Base-by-base conservation (phyloP, 1,284 basidiomycete genomes). In the Hemileia vastatrix region DNA sequence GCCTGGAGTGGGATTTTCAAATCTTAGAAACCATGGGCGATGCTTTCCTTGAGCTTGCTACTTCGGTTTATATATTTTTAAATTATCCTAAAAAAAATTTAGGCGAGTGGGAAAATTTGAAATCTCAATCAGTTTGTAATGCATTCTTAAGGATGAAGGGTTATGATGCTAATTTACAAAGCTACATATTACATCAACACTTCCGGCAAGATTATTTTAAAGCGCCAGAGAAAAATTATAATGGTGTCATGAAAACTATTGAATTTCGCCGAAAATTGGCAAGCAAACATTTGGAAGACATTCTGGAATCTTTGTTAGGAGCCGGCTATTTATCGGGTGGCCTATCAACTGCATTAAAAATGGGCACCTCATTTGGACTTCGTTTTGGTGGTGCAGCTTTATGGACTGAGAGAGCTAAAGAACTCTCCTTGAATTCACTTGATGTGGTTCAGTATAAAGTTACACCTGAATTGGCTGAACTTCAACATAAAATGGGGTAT, bases 11-110 rank as follows among this genome's bases (percentile, higher is more conserved):
- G 76, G 87, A 81, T 73, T 90, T 90, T 66, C 86, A 91, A 71
- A 82, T 86, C 1, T 73, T 91, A 56, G 89, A 91, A 74, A 90
- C 87, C 0, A 78, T 90, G 13, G 88, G 88, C 6, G 88, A 91
- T 70, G 82, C 86, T 0, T 85, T 89, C 0, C 79, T 91, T 47
- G 85, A 90, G 71, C 76, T 90, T 32, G 82, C 83, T 47, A 83
- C 83, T 1, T 85, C 85, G 9, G 83, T 88, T 0, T 82, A 89
- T 69, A 75, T 90, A 1, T 86, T 84, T 77, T 86, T 76, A 81
- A 80, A 62, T 88, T 72, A 81, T 68, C 86, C 86, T 0, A 79
- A 83, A 65, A 80, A 84, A 23, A 86, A 90, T 69, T 88, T 91
- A 78, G 88, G 88, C 0, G 86, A 88, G 67, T 79, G 91, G 49